These are phyloP conservation scores for Phoenix dactylifera DNA, from an alignment of 176 grass and related monocot genomes.

Conservation along the genomic window DNA sequence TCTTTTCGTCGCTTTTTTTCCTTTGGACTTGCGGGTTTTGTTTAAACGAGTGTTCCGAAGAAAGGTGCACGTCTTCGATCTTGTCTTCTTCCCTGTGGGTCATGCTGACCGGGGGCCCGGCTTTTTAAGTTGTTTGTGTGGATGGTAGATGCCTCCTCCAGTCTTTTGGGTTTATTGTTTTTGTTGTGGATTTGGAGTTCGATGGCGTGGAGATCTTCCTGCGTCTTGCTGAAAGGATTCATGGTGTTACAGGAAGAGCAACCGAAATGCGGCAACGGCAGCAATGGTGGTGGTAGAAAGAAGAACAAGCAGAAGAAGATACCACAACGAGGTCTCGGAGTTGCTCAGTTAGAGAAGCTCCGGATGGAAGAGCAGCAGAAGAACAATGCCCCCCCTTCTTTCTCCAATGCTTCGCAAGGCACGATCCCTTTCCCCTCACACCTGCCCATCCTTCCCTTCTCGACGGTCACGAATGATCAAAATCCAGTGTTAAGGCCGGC, in stretches of 20 bases:
- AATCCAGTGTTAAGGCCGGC: conserved; percentile 10
- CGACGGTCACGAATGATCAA: no score
- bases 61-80: no score
- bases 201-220: no score
- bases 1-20: not conserved
- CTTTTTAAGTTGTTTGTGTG: no score
- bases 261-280: not conserved
- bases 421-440: conserved; percentile 14
- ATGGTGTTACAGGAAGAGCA: conserved; percentile 6
- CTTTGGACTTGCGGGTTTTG: no score
- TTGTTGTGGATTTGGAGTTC: no score
- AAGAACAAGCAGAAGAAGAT: conserved; percentile 61
- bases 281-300: conserved; percentile 14
- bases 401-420: not conserved
- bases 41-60: no score
- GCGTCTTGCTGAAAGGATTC: not conserved
- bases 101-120: no score
- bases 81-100: no score
- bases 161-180: no score
- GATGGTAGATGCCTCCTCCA: no score
- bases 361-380: conserved; percentile 79
- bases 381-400: conserved; percentile 9
- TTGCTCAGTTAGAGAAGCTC: conserved; percentile 79
- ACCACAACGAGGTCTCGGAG: conserved; percentile 72
- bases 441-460: not conserved